Evolutionary conservation across 2,329 filamentous ascomycete species (phyloP).

Genomic region (Neofusicoccum laricinum): DNA sequence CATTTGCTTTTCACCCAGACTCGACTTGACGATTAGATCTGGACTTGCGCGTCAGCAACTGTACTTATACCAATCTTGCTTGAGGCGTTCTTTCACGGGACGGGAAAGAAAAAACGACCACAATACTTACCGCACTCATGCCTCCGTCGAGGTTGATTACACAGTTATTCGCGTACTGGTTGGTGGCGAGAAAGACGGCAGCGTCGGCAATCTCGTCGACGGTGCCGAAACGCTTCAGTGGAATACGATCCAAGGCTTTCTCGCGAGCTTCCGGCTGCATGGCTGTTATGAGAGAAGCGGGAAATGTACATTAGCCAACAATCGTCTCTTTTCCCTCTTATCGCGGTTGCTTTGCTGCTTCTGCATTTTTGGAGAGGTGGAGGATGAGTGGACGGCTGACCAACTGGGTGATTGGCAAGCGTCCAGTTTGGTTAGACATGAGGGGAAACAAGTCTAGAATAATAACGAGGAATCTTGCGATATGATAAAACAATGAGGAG

Average conservation of each 20-base stretch:
- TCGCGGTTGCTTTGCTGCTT: background rate
- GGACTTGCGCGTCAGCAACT: background rate
- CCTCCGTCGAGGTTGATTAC: slow-evolving; percentile 84
- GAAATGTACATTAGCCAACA: slow-evolving; percentile 17
- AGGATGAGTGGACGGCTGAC: background rate
- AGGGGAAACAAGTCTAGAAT: background rate
- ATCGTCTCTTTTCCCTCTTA: background rate
- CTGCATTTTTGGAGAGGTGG: background rate
- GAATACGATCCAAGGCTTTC: slow-evolving; percentile 54
- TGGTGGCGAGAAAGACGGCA: slow-evolving; percentile 71
- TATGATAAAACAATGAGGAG: no score
- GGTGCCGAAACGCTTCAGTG: slow-evolving; percentile 63
- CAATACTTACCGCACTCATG: slow-evolving; percentile 57
- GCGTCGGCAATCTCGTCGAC: slow-evolving; percentile 77
- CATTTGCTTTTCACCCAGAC: background rate
- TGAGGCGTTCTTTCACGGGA: background rate
- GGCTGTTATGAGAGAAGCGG: slow-evolving; percentile 29
- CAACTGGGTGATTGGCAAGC: slow-evolving; percentile 16
- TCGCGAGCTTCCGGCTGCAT: slow-evolving; percentile 38
- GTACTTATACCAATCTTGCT: slow-evolving; percentile 9
- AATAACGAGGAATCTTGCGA: background rate
- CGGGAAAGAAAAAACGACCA: background rate
- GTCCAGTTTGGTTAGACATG: background rate
- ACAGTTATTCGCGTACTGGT: slow-evolving; percentile 83
- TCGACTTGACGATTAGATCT: slow-evolving; percentile 5